These are phyloP conservation scores for Primulina eburnea DNA, from an alignment of 257 asterid genomes.

Conservation along the genomic window DNA sequence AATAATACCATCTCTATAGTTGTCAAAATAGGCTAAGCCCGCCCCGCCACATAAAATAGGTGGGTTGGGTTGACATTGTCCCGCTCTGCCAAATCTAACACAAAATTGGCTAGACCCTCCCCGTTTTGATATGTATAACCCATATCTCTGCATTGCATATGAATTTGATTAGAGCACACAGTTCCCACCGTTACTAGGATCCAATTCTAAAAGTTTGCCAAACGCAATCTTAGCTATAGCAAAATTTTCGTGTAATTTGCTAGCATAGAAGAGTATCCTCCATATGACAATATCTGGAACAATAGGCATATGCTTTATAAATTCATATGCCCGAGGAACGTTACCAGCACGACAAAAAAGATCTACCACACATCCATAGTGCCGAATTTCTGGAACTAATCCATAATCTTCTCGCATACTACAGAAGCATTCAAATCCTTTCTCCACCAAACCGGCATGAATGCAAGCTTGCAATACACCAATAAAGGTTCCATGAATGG, in stretches of 20 bases:
- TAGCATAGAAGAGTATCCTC: constrained; percentile 38
- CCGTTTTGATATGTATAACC: background rate
- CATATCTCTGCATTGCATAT: constrained; percentile 38
- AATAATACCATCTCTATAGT: constrained; percentile 31
- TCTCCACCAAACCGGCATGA: constrained; percentile 34
- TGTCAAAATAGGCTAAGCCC: too few relatives aligned
- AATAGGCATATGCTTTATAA: constrained; percentile 29
- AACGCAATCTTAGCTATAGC: constrained; percentile 34
- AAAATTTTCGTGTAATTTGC: constrained; percentile 33
- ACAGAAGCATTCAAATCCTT: constrained; percentile 34
- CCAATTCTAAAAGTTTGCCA: constrained; percentile 32
- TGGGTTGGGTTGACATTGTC: too few relatives aligned
- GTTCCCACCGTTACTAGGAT: constrained; percentile 35
- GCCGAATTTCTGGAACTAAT: constrained; percentile 38
- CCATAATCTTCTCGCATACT: constrained; percentile 32
- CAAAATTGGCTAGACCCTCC: too few relatives aligned
- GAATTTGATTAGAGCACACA: constrained; percentile 31
- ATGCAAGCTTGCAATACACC: constrained; percentile 38
- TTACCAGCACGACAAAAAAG: constrained; percentile 39
- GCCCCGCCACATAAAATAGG: too few relatives aligned
- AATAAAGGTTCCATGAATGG: constrained; percentile 37
- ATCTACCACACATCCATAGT: constrained; percentile 42
- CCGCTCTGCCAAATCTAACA: too few relatives aligned
- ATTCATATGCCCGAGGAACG: constrained; percentile 34
- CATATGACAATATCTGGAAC: constrained; percentile 34